Evolutionary conservation across 805 yeast genomes (phyloP), one percentile per base, ranked within the genome.

Genomic region (Saccharomycopsis lassenensis): DNA sequence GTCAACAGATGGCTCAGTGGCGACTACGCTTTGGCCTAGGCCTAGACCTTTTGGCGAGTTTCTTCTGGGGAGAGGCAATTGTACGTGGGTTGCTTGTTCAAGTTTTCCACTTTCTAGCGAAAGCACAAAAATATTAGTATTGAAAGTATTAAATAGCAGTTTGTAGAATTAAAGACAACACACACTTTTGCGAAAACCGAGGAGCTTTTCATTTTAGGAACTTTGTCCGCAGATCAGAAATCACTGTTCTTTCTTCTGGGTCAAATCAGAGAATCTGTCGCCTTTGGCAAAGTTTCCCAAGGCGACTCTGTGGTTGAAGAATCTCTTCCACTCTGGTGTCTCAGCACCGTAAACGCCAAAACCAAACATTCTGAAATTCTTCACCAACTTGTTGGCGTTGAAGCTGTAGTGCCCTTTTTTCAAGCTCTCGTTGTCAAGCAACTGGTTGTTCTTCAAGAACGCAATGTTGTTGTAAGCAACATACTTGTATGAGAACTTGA

Each of bases 1-100:
- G 70, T 87, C 45, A 81, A 84, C 63, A 69, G 79, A 55, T 89
- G 96, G 96, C 59, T 84, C 33, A 47, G 59, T 29, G 94, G 91
- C 20, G 79, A 81, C 54, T 71, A n/a, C n/a, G n/a, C n/a, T n/a
- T n/a, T n/a, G n/a, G n/a, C n/a, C n/a, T n/a, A n/a, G n/a, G n/a
- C n/a, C n/a, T n/a, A n/a, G n/a, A n/a, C n/a, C n/a, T n/a, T n/a
- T n/a, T n/a, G n/a, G n/a, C n/a, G n/a, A n/a, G n/a, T n/a, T n/a
- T n/a, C n/a, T n/a, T n/a, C n/a, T n/a, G n/a, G n/a, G n/a, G n/a
- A n/a, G n/a, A n/a, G n/a, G n/a, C n/a, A n/a, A n/a, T n/a, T n/a
- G n/a, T n/a, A n/a, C n/a, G n/a, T n/a, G n/a, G n/a, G n/a, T n/a
- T n/a, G n/a, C n/a, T n/a, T n/a, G n/a, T n/a, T n/a, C n/a, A n/a